A percentile compares a stretch with the other conserved stretches of the same genome.
phyloP scores from a whole-genome alignment of 345 rosid genomes.

The Psidium guajava region DNA sequence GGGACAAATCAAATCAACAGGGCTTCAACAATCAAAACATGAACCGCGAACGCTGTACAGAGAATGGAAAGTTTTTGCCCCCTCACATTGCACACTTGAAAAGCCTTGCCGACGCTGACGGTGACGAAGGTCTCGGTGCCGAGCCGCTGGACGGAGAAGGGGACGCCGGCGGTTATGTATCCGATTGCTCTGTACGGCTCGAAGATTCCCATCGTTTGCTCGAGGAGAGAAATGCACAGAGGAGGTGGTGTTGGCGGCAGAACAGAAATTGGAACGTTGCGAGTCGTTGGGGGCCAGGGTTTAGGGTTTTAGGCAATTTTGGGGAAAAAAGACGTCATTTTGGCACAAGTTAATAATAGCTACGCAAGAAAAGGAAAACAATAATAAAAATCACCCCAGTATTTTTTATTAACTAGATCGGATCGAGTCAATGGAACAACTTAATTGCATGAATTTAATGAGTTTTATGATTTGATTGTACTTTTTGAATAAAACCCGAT shows the following conservation, averaged over 20 bases:
- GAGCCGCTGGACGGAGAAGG: constrained; percentile 76
- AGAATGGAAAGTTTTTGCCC: not conserved
- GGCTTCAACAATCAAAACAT: not conserved
- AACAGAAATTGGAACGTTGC: not conserved
- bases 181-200: constrained; percentile 91
- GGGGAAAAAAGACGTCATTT: no score
- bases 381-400: no score
- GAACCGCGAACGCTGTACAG: not conserved
- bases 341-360: no score
- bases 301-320: not conserved
- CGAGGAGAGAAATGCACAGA: no score
- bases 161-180: constrained; percentile 68
- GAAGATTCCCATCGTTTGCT: constrained; percentile 68
- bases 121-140: constrained; percentile 92
- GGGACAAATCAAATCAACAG: not conserved
- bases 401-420: no score
- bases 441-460: no score
- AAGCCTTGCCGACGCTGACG: constrained; percentile 88
- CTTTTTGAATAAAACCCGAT: no score
- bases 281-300: not conserved
- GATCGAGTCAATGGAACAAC: no score
- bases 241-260: not conserved
- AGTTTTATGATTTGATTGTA: no score
- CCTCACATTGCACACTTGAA: constrained; percentile 67
- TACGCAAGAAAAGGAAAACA: no score